These are phyloP conservation scores for Entomortierella parvispora DNA, from an alignment of 192 early-diverging fungal genomes.

Conservation along the genomic window DNA sequence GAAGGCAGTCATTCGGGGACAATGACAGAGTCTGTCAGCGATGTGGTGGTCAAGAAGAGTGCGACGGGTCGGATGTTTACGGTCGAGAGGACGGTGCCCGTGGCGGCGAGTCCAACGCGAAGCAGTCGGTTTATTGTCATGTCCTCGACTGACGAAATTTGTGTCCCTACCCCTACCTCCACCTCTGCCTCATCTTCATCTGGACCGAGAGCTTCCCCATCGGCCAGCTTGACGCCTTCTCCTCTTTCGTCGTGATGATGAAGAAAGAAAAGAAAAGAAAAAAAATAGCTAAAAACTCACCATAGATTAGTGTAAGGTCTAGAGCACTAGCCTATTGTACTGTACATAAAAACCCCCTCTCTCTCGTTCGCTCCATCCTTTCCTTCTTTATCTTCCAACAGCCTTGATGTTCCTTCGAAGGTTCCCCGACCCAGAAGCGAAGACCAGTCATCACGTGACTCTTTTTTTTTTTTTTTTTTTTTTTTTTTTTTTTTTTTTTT, in stretches of 20 bases:
- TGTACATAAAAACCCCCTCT: no score
- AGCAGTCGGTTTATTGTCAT: constrained; percentile 43
- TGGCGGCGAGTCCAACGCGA: constrained; percentile 32
- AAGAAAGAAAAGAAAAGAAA: not conserved
- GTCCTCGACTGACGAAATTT: constrained; percentile 25
- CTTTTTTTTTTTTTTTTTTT: constrained; percentile 1
- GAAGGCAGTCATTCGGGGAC: constrained; percentile 1
- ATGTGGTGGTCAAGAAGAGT: constrained; percentile 51
- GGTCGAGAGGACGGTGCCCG: constrained; percentile 31
- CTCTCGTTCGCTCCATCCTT: constrained; percentile 1
- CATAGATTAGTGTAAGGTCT: no score
- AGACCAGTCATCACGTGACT: no score
- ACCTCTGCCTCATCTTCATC: not conserved
- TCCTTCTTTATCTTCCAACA: no score
- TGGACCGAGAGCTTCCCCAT: not conserved
- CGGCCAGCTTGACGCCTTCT: no score
- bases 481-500: constrained; percentile 10
- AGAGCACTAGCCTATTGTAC: no score
- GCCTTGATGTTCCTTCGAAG: no score
- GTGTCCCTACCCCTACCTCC: not conserved
- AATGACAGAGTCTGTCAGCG: constrained; percentile 15
- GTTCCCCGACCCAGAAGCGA: no score
- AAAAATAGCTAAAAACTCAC: not conserved
- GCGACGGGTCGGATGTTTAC: constrained; percentile 47
- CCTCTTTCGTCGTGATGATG: not conserved